phyloP scores from a whole-genome alignment of 129 eudicot genomes.

The Flaveria trinervia region DNA sequence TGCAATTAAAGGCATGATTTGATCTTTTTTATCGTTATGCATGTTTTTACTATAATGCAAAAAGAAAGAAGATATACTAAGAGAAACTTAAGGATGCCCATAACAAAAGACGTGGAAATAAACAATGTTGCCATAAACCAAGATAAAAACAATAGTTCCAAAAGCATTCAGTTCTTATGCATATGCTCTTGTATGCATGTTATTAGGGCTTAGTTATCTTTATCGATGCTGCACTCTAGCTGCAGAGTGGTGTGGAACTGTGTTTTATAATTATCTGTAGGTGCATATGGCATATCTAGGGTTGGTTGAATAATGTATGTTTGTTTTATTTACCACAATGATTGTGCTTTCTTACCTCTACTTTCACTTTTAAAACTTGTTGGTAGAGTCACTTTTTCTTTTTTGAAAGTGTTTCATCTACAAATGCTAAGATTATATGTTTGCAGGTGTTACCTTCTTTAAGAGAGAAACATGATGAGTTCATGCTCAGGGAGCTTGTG shows the following conservation, averaged over 20 bases:
- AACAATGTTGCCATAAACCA: too few relatives aligned
- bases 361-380: not conserved
- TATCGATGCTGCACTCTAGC: not conserved
- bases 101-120: not conserved
- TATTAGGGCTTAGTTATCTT: not conserved
- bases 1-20: not conserved
- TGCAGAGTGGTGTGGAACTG: not conserved
- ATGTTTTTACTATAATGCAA: not conserved
- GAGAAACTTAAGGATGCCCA: not conserved
- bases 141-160: constrained; percentile 3
- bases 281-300: not conserved
- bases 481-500: constrained; percentile 92
- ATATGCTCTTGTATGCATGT: not conserved
- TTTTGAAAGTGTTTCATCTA: not conserved
- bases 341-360: not conserved
- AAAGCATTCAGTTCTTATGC: not conserved
- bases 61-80: not conserved
- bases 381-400: not conserved
- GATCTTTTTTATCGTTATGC: not conserved
- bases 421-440: constrained; percentile 1
- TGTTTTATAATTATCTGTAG: not conserved
- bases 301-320: not conserved
- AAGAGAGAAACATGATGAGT: constrained; percentile 85
- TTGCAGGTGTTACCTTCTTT: constrained; percentile 78
- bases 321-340: constrained; percentile 8